These are phyloP conservation scores for Jacaranda mimosifolia DNA, from an alignment of 257 asterid species.

Conservation along the genomic window DNA sequence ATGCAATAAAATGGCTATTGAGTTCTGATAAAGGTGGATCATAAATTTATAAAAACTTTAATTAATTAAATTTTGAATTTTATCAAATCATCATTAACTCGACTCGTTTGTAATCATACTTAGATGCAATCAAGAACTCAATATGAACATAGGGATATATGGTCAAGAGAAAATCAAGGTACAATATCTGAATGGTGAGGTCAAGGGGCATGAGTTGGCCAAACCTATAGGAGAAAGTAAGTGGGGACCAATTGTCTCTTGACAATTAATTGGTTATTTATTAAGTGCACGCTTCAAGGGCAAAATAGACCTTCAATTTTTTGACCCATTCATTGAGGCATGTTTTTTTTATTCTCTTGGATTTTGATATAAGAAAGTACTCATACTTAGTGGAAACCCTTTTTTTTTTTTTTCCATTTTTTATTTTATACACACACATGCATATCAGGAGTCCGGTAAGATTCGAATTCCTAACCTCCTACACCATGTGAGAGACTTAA, in stretches of 20 bases:
- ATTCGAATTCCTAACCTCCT: too few species aligned
- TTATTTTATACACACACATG: too few species aligned
- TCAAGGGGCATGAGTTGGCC: constrained; percentile 37
- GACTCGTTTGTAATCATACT: too few species aligned
- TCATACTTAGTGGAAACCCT: too few species aligned
- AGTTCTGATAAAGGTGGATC: too few species aligned
- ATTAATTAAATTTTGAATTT: too few species aligned
- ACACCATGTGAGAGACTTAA: too few species aligned
- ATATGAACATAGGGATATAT: constrained; percentile 41
- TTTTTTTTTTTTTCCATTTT: too few species aligned
- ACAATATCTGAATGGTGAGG: constrained; percentile 29
- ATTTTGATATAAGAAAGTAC: background rate
- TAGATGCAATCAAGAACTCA: background rate
- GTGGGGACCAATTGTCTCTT: constrained; percentile 22
- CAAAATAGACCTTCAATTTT: constrained; percentile 1
- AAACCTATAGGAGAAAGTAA: background rate
- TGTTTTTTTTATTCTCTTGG: constrained; percentile 6
- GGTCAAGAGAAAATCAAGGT: constrained; percentile 32
- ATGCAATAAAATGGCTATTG: too few species aligned
- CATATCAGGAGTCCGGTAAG: too few species aligned
- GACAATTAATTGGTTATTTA: constrained; percentile 4
- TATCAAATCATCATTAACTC: too few species aligned
- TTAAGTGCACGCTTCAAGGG: background rate
- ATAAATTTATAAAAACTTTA: too few species aligned
- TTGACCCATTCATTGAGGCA: background rate